Evolutionary conservation across 495 filamentous ascomycete species (phyloP).

Genomic region (Bathelium albidoporum): DNA sequence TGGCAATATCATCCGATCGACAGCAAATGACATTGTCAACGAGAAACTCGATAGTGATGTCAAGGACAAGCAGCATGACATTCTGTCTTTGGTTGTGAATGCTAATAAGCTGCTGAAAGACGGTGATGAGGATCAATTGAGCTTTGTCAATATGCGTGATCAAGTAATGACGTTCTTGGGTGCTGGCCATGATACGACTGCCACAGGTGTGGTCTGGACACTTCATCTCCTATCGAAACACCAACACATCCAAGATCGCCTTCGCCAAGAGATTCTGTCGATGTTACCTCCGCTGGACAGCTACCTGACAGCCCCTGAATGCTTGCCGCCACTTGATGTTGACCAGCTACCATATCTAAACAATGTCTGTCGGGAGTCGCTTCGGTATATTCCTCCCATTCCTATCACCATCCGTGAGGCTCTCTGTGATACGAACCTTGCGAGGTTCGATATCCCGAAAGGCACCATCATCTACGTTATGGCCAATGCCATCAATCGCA

Average conservation of each 20-base stretch:
- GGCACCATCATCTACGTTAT: slow-evolving; percentile 42
- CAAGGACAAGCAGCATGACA: slow-evolving; percentile 53
- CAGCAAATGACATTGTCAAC: slow-evolving; percentile 55
- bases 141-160: slow-evolving; percentile 69
- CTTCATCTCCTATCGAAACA: slow-evolving; percentile 50
- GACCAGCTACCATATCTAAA: slow-evolving; percentile 50
- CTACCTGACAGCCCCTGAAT: slow-evolving; percentile 10
- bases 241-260: slow-evolving; percentile 44
- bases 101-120: slow-evolving; percentile 47
- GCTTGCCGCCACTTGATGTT: slow-evolving; percentile 37
- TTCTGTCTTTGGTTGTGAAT: slow-evolving; percentile 60
- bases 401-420: slow-evolving; percentile 55
- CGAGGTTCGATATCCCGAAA: slow-evolving; percentile 43
- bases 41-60: slow-evolving; percentile 54
- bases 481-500: slow-evolving; percentile 36
- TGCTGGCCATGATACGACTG: slow-evolving; percentile 80
- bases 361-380: slow-evolving; percentile 51
- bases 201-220: slow-evolving; percentile 50
- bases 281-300: slow-evolving; percentile 48
- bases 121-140: slow-evolving; percentile 56
- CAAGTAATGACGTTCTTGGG: slow-evolving; percentile 94
- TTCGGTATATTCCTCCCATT: slow-evolving; percentile 49
- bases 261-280: slow-evolving; percentile 51
- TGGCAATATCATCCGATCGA: slow-evolving; percentile 46
- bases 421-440: slow-evolving; percentile 51